Percentiles rank a stretch among this genome's conserved stretches.
Evolutionary conservation across 106 monocot genomes (phyloP).

Genomic region (Platanthera guangdongensis): DNA sequence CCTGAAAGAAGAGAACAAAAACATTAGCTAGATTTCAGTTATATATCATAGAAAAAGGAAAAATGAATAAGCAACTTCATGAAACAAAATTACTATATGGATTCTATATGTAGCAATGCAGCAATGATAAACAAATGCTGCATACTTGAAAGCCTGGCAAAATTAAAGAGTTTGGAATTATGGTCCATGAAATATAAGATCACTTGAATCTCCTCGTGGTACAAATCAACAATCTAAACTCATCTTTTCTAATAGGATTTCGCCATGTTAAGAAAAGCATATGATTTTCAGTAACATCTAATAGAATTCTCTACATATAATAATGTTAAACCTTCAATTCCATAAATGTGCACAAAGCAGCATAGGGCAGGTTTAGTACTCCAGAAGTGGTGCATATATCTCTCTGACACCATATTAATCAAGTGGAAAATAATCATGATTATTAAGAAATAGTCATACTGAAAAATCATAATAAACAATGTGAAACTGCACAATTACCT

Average conservation of each 20-base stretch:
- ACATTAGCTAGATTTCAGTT: neutral
- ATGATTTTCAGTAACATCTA: neutral
- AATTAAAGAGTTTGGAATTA: neutral
- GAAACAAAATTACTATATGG: neutral
- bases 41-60: neutral
- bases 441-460: neutral
- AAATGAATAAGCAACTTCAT: neutral
- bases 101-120: neutral
- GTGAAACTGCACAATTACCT: slow-evolving; percentile 28
- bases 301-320: neutral
- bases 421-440: neutral
- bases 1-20: slow-evolving; percentile 26
- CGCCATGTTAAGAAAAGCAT: neutral
- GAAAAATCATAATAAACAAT: neutral
- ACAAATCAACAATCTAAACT: no score
- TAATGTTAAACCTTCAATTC: neutral
- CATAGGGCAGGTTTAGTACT: neutral
- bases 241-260: neutral
- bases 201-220: neutral
- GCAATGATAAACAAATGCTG: neutral
- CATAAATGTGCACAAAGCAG: neutral
- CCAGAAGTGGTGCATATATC: neutral
- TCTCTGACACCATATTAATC: neutral
- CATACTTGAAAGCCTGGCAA: no score
- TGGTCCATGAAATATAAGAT: neutral